These are phyloP conservation scores for Penicillium hesseltinei DNA, from an alignment of 2,329 filamentous ascomycete species.

Conservation along the genomic window DNA sequence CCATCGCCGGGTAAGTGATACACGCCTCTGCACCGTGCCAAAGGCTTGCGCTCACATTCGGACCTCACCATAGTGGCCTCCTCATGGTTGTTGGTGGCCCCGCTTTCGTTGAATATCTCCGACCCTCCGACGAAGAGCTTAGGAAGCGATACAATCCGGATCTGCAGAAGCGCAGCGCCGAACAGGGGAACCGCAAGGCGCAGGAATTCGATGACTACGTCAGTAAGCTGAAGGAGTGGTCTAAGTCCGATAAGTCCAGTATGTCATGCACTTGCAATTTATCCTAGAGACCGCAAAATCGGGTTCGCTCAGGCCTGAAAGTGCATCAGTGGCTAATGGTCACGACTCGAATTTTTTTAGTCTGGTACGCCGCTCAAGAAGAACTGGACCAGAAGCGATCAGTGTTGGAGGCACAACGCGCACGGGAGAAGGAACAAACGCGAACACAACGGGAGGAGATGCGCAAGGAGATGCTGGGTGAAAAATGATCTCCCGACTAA, in stretches of 20 bases:
- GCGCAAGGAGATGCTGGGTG: constrained; percentile 40
- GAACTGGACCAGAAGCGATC: constrained; percentile 32
- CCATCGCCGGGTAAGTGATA: constrained; percentile 63
- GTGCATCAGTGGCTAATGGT: constrained; percentile 3
- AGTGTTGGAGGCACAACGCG: constrained; percentile 24
- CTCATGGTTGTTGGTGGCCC: constrained; percentile 79
- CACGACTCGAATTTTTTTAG: constrained; percentile 22
- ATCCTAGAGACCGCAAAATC: not conserved
- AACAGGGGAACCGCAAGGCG: constrained; percentile 70
- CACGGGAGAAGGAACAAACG: constrained; percentile 33
- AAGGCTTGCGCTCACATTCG: constrained; percentile 5
- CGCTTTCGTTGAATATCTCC: constrained; percentile 69
- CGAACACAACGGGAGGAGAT: constrained; percentile 39
- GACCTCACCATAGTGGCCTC: constrained; percentile 58
- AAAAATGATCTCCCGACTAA: constrained; percentile 26
- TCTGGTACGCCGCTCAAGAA: constrained; percentile 43
- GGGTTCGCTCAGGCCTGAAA: not conserved
- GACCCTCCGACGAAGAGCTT: constrained; percentile 85
- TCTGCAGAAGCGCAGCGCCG: constrained; percentile 82
- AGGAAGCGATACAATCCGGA: constrained; percentile 91
- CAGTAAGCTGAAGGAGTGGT: constrained; percentile 76
- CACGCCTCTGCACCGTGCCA: constrained; percentile 10
- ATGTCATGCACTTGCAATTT: constrained; percentile 27
- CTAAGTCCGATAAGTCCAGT: constrained; percentile 91
- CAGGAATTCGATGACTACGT: constrained; percentile 92